These are phyloP conservation scores for Aureobasidium sp. DNA, from an alignment of 2,329 filamentous ascomycete species.

Conservation along the genomic window DNA sequence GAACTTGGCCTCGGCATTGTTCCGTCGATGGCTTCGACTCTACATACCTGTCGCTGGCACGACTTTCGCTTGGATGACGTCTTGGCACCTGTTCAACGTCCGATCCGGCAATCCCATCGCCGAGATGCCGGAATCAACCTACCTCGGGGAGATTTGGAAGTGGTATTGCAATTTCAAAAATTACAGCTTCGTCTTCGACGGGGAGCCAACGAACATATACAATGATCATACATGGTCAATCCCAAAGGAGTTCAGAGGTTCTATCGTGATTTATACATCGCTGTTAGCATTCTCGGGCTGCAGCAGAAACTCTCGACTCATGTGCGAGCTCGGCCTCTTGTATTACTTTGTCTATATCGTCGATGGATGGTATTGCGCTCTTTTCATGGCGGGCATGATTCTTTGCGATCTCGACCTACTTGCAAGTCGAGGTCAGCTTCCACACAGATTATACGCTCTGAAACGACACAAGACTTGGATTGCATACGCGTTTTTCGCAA, in stretches of 20 bases:
- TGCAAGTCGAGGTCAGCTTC: constrained; percentile 44
- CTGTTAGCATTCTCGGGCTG: constrained; percentile 52
- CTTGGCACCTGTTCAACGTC: constrained; percentile 48
- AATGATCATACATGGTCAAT: constrained; percentile 59
- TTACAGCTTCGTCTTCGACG: constrained; percentile 60
- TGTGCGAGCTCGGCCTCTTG: constrained; percentile 47
- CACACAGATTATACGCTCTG: constrained; percentile 41
- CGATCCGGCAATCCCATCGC: constrained; percentile 32
- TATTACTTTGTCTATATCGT: constrained; percentile 22
- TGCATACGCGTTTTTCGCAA: constrained; percentile 42
- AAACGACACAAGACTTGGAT: constrained; percentile 45
- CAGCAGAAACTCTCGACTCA: constrained; percentile 48
- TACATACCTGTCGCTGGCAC: constrained; percentile 48
- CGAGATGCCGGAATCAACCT: background rate
- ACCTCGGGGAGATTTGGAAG: constrained; percentile 41
- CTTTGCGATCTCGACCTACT: constrained; percentile 56
- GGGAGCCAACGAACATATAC: constrained; percentile 50
- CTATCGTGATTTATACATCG: constrained; percentile 54
- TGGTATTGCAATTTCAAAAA: constrained; percentile 56
- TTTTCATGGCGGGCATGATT: constrained; percentile 56
- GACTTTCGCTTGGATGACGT: constrained; percentile 47
- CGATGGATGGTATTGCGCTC: constrained; percentile 43
- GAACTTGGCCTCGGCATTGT: constrained; percentile 42
- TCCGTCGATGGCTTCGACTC: constrained; percentile 45
- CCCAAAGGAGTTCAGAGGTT: constrained; percentile 57